Base-by-base conservation (phyloP, 495 filamentous ascomycete species). In the Talaromyces wortmannii region DNA sequence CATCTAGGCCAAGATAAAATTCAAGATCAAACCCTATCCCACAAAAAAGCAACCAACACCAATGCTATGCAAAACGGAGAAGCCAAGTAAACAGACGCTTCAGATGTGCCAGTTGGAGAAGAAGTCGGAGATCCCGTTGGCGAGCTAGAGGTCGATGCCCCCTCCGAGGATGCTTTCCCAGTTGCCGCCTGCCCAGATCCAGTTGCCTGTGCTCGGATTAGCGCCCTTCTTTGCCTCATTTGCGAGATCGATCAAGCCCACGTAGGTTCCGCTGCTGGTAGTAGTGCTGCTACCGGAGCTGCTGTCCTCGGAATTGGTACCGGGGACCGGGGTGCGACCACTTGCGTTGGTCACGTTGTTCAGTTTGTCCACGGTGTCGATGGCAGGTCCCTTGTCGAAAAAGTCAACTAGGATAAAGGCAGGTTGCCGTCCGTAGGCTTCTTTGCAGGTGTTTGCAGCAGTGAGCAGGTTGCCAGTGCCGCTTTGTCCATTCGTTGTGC, bases 401-500 rank as follows among this genome's bases (percentile, higher is more conserved):
- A 89, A 91, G 64, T 92, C 88, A 5, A 91, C 86, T 17, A 92
- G 73, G 47, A 90, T 77, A 56, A 88, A 90, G 0, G 75, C 76
- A 4, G 87, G 87, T 57, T 79, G 79, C 31, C 63, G 64, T 11
- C 78, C 78, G 10, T 80, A 91, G 31, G 76, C 63, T 1, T 57
- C 63, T 52, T 74, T 66, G 60, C 88, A 91, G 29, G 64, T 70
- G 23, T 74, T 64, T 16, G 78, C 79, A 5, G 87, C 77, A 36
- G 72, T 66, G 18, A 85, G 85, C 17, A 90, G 70, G 50, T 84
- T 83, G 1, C 86, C 85, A 1, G 63, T 73, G 8, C 71, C 71
- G 13, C 68, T 74, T 15, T 72, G 60, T 0, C 74, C 77, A 47
- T 90, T 91, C 7, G 86, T 88, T 5, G 73, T 81, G 0, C 60